phyloP scores from a whole-genome alignment of 306 rosid species.

The Quercus ilex region DNA sequence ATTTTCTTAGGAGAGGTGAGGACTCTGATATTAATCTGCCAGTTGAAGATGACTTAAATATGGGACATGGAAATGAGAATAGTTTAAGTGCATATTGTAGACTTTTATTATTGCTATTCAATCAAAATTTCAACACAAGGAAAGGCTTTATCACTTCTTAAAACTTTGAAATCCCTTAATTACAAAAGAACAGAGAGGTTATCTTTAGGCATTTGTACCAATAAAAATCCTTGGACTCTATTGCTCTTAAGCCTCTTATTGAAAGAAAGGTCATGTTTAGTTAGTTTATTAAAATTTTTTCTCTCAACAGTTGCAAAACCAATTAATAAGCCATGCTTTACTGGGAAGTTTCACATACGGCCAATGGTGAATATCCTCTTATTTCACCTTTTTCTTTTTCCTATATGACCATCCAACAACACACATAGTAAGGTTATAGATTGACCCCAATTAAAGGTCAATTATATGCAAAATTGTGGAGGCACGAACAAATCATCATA shows the following conservation, averaged over 20 bases:
- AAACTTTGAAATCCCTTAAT: not conserved
- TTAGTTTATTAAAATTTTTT: not conserved
- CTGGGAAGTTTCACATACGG: too few species aligned
- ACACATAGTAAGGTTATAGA: not conserved
- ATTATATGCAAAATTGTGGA: too few species aligned
- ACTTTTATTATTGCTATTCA: too few species aligned
- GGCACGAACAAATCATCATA: too few species aligned
- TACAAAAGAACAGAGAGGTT: not conserved
- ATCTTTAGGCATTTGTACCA: not conserved
- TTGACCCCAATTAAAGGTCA: too few species aligned
- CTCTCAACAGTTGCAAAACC: not conserved
- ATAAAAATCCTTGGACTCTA: not conserved
- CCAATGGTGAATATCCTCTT: not conserved
- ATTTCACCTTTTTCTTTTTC: not conserved
- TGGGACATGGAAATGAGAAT: not conserved
- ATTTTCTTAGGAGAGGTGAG: not conserved
- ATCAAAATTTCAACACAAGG: too few species aligned
- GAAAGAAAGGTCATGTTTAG: not conserved
- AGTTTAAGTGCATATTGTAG: too few species aligned
- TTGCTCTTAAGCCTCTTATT: not conserved
- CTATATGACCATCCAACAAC: not conserved
- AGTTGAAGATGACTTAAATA: not conserved
- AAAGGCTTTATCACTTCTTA: too few species aligned
- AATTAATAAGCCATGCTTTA: too few species aligned
- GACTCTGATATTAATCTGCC: not conserved